These are phyloP conservation scores for Cardiospermum halicacabum DNA, from an alignment of 345 rosid genomes.

Conservation along the genomic window DNA sequence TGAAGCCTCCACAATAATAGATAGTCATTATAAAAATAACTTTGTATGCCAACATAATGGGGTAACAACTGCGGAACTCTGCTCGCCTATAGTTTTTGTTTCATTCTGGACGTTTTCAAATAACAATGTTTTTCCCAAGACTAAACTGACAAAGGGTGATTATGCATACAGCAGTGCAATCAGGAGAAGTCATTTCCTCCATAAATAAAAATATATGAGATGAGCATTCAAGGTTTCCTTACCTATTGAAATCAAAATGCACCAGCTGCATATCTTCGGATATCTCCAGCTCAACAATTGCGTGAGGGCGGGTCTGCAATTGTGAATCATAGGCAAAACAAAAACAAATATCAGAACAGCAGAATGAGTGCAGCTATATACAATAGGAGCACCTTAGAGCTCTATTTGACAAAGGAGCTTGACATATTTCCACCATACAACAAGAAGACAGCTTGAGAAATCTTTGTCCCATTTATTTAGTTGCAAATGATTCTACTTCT, in stretches of 20 bases:
- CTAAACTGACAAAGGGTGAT: background rate
- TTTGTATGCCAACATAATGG: background rate
- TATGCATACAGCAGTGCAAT: background rate
- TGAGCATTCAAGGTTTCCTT: constrained; percentile 7
- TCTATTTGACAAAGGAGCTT: background rate
- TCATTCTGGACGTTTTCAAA: background rate
- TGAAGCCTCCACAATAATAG: background rate
- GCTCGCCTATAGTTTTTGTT: background rate
- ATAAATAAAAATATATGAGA: background rate
- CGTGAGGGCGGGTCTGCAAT: constrained; percentile 90
- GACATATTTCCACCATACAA: background rate
- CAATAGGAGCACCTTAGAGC: background rate
- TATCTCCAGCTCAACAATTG: constrained; percentile 99
- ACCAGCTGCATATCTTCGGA: constrained; percentile 99
- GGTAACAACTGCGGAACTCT: background rate
- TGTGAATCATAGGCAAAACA: constrained; percentile 5
- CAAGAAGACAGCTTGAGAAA: background rate
- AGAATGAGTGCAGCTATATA: constrained; percentile 6
- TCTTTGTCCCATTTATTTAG: background rate
- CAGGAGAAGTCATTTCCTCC: background rate
- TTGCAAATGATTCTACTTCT: background rate
- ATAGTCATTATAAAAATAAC: background rate
- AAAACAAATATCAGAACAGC: constrained; percentile 13
- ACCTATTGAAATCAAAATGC: constrained; percentile 98
- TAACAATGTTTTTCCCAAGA: background rate